Base-by-base conservation (phyloP, 2,329 filamentous ascomycete species). In the Cryphonectria japonica region DNA sequence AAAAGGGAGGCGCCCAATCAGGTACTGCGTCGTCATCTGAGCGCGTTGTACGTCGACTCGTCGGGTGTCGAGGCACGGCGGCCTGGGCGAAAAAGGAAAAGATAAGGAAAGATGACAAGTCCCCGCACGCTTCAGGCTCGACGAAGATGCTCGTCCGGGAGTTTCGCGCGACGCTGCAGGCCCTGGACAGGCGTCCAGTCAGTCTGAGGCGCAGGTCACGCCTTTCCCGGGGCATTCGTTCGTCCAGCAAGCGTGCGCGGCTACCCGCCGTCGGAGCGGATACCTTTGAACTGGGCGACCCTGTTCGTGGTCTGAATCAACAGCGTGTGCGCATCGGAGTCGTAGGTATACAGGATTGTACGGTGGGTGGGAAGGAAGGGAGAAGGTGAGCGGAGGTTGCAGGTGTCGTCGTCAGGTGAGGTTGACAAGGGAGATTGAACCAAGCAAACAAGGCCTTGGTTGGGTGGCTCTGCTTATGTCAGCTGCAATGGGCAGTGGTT, bases 211-310 rank as follows among this genome's bases (percentile, higher is more conserved):
- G 43, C 59, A 54, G 37, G 34, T 29, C 59, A 54, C 46, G 67
- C 19, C 67, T 43, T 41, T 4, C 46, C 37, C 32, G 37, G 67
- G 43, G 37, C 60, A 63, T 41, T 39, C 46, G 46, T 60, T 52
- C 50, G 60, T 69, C 41, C 59, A 69, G 67, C 67, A 62, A 32
- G 67, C 57, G 59, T 57, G 59, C 67, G 67, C 67, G 67, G 67
- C 60, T 64, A 69, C 67, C 60, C 67, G 67, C 67, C 67, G 50
- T 54, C 59, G 46, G 46, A 69, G 67, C 63, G 63, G 63, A 65
- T 69, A 69, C 67, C 67, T 69, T 69, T 69, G 67, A 69, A 69
- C 67, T 65, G 63, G 26, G 39, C 43, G 63, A 52, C 63, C 63
- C 29, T 65, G 8, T 50, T 26, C 19, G 14, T 43, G 63, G 63